Conservation (phyloP, 495 filamentous ascomycete genomes). For the Annulohypoxylon nitens region DNA sequence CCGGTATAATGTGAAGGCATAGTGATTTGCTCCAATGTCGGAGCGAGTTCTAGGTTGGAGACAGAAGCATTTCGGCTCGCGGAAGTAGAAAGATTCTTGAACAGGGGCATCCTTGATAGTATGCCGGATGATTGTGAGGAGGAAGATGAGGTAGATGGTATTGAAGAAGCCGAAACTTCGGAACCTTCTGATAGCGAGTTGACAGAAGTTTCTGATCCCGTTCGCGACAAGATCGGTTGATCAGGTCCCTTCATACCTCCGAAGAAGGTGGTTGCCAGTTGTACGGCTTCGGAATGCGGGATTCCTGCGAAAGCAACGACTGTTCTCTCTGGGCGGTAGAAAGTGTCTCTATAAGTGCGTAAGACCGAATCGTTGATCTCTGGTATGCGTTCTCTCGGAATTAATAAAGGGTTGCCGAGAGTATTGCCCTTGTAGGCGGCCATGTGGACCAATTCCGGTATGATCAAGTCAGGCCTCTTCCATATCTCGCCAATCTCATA, state of each 20-base stretch:
- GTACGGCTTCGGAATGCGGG: constrained; percentile 81
- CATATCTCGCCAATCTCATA: constrained; percentile 99
- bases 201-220: constrained; percentile 66
- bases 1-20: constrained; percentile 90
- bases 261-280: constrained; percentile 85
- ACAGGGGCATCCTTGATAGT: constrained; percentile 88
- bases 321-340: constrained; percentile 89
- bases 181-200: constrained; percentile 59
- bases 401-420: constrained; percentile 91
- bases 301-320: constrained; percentile 97
- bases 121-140: constrained; percentile 69
- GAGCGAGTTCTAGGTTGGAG: constrained; percentile 54
- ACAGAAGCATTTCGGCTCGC: constrained; percentile 72
- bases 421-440: constrained; percentile 96
- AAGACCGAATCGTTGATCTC: constrained; percentile 82
- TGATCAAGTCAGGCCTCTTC: constrained; percentile 95
- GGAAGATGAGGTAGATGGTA: constrained; percentile 58
- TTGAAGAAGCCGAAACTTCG: constrained; percentile 51
- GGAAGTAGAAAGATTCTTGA: constrained; percentile 88
- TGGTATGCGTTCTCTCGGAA: constrained; percentile 83
- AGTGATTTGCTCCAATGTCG: constrained; percentile 67
- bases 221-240: constrained; percentile 68
- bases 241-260: constrained; percentile 80
- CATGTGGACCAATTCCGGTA: constrained; percentile 95
- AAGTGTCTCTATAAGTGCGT: constrained; percentile 81